These are phyloP conservation scores for Ramaria rubella DNA, from an alignment of 768 basidiomycete species.

Conservation along the genomic window DNA sequence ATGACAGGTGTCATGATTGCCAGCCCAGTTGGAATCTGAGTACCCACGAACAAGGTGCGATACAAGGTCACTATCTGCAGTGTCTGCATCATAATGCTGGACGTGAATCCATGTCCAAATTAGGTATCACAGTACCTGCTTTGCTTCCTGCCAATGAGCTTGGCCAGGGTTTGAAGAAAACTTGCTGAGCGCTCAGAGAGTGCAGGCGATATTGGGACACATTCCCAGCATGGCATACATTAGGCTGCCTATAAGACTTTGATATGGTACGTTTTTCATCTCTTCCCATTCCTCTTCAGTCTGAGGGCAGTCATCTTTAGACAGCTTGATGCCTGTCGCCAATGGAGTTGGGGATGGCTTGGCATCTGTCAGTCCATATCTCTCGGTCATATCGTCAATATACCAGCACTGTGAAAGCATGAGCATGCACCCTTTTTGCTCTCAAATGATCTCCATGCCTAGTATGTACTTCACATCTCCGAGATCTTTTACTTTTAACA, in stretches of 20 bases:
- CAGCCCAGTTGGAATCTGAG: conserved; percentile 26
- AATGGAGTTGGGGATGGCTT: conserved; percentile 18
- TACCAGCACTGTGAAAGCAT: conserved; percentile 16
- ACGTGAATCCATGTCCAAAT: conserved; percentile 26
- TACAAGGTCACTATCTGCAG: not conserved
- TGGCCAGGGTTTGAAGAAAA: conserved; percentile 26
- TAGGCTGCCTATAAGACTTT: too few species aligned
- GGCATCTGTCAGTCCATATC: conserved; percentile 15
- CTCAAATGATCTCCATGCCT: too few species aligned
- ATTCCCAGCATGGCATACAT: too few species aligned
- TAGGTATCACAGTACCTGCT: conserved; percentile 31
- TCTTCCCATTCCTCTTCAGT: too few species aligned
- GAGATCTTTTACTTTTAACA: too few species aligned
- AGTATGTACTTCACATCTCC: too few species aligned
- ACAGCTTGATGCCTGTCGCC: conserved; percentile 8
- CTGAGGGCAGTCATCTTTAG: too few species aligned
- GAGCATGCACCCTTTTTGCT: too few species aligned
- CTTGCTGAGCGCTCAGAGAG: conserved; percentile 23
- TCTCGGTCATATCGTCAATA: conserved; percentile 10
- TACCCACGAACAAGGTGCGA: conserved; percentile 17
- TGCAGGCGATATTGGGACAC: conserved; percentile 6
- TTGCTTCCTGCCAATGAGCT: conserved; percentile 33
- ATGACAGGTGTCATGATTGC: conserved; percentile 11
- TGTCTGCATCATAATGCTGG: conserved; percentile 19
- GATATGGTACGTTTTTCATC: too few species aligned